phyloP scores from a whole-genome alignment of 257 asterid species.

The Paulownia fortunei region DNA sequence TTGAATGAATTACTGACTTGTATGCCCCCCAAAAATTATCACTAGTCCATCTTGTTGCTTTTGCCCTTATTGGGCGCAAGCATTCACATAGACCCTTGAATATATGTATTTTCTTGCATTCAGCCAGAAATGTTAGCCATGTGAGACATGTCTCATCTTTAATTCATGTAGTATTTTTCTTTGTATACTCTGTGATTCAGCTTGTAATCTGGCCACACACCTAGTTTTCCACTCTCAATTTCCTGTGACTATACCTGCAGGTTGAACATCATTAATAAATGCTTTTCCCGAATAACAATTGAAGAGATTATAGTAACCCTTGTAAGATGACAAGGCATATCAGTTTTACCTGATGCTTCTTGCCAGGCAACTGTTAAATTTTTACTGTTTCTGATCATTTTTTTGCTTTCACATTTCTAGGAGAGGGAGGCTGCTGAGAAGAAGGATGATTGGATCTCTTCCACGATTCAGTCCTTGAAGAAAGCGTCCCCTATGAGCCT shows the following conservation, averaged over 20 bases:
- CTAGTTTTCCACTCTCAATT: background rate
- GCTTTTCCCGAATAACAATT: conserved; percentile 71
- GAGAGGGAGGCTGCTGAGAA: conserved; percentile 50
- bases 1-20: background rate
- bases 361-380: background rate
- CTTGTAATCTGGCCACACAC: background rate
- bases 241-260: conserved; percentile 42
- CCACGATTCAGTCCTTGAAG: conserved; percentile 66
- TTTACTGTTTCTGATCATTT: conserved; percentile 1
- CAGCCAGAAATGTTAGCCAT: no score
- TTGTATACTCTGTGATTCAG: background rate
- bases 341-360: conserved; percentile 19
- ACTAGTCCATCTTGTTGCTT: background rate
- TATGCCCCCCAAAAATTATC: background rate
- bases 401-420: conserved; percentile 41
- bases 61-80: background rate
- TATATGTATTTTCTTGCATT: background rate
- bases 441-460: conserved; percentile 73
- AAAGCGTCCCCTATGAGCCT: conserved; percentile 90
- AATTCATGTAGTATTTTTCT: background rate
- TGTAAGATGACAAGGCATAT: conserved; percentile 47
- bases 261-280: conserved; percentile 61
- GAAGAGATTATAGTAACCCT: conserved; percentile 78
- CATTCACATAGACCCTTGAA: background rate
- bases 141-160: no score